Conservation (phyloP, 257 asterid species). For the Rauvolfia tetraphylla region DNA sequence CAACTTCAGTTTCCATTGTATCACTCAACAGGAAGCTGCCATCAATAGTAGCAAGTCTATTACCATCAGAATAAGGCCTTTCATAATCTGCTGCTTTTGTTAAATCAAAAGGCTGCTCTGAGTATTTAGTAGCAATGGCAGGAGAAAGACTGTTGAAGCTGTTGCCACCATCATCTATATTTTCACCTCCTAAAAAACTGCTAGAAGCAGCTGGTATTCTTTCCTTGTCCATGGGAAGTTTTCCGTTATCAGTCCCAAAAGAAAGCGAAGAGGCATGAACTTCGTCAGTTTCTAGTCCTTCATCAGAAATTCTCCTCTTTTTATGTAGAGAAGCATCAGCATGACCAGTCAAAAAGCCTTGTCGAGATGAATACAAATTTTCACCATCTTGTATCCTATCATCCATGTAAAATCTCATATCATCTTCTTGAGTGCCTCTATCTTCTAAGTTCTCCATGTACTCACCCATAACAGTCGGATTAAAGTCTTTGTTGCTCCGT, state of each 20-base stretch:
- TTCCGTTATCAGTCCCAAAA: slow-evolving; percentile 13
- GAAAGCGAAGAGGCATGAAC: neutral
- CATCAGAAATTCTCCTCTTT: slow-evolving; percentile 39
- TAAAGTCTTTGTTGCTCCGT: slow-evolving; percentile 19
- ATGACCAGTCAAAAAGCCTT: slow-evolving; percentile 13
- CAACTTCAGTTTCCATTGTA: slow-evolving; percentile 25
- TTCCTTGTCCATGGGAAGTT: slow-evolving; percentile 26
- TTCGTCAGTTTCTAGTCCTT: slow-evolving; percentile 23
- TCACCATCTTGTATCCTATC: slow-evolving; percentile 30
- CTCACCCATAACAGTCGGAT: slow-evolving; percentile 26
- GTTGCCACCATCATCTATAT: slow-evolving; percentile 24
- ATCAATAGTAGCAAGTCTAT: slow-evolving; percentile 24
- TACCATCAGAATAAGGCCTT: slow-evolving; percentile 21
- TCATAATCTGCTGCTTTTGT: slow-evolving; percentile 30
- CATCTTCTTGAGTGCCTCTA: slow-evolving; percentile 23
- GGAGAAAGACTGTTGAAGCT: slow-evolving; percentile 17
- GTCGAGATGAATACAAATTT: slow-evolving; percentile 18
- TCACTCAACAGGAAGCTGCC: slow-evolving; percentile 26
- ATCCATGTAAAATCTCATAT: slow-evolving; percentile 24
- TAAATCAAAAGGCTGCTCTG: slow-evolving; percentile 11
- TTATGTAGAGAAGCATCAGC: slow-evolving; percentile 29
- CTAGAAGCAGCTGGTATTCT: slow-evolving; percentile 26
- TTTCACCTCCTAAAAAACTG: slow-evolving; percentile 23
- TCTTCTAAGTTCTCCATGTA: slow-evolving; percentile 23
- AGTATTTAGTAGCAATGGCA: slow-evolving; percentile 14